Percentiles rank a stretch among this genome's conserved stretches.
Conservation (phyloP, 1,284 basidiomycete species). For the Heliocybe sulcata region DNA sequence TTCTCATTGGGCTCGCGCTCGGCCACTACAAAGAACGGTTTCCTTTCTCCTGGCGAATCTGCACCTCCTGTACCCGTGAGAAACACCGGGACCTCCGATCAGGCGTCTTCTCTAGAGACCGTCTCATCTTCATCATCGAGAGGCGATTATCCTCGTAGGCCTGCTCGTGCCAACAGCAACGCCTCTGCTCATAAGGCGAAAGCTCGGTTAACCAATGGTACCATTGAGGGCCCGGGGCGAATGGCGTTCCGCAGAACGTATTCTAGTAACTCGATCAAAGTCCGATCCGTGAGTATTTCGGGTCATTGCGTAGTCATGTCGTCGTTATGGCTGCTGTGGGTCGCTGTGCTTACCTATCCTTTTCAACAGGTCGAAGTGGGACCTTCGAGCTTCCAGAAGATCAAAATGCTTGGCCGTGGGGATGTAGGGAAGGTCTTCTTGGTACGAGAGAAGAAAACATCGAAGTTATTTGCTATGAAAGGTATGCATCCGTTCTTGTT, state of each 20-base stretch:
- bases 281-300: constrained; percentile 60
- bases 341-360: constrained; percentile 2
- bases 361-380: constrained; percentile 74
- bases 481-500: constrained; percentile 38
- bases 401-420: constrained; percentile 93
- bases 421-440: constrained; percentile 96
- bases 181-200: constrained; percentile 27
- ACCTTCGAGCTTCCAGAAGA: constrained; percentile 87
- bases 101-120: constrained; percentile 64
- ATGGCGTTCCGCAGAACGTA: constrained; percentile 89
- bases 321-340: background rate
- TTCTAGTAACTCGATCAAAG: constrained; percentile 96
- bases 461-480: constrained; percentile 95
- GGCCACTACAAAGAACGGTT: constrained; percentile 62
- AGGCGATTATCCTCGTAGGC: constrained; percentile 24
- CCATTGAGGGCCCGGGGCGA: constrained; percentile 46
- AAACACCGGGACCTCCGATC: constrained; percentile 39
- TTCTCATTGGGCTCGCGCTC: constrained; percentile 57
- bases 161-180: constrained; percentile 23
- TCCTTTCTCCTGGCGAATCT: constrained; percentile 60
- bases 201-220: constrained; percentile 35
- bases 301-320: constrained; percentile 1
- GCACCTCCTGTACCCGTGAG: constrained; percentile 41
- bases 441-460: constrained; percentile 91
- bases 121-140: constrained; percentile 65